Percentiles rank a stretch among this genome's conserved stretches.
phyloP scores from a whole-genome alignment of 2,329 filamentous ascomycete species.

The Exutisphaerella laricina region DNA sequence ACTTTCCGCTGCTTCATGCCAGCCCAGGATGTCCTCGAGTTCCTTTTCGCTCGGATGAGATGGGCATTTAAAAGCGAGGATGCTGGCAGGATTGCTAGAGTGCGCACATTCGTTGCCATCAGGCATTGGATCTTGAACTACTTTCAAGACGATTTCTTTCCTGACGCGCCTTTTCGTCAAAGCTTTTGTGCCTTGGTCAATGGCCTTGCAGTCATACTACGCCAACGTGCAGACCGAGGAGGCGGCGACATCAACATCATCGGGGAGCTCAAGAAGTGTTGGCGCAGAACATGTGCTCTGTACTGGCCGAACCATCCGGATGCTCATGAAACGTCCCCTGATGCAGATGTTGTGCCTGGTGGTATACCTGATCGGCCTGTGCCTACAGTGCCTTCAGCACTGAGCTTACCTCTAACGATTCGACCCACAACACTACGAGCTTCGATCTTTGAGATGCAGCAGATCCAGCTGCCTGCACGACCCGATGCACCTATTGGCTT shows the following conservation, averaged over 20 bases:
- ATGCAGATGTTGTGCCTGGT: slow-evolving; percentile 67
- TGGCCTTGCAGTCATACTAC: slow-evolving; percentile 49
- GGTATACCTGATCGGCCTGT: slow-evolving; percentile 41
- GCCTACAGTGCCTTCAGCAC: slow-evolving; percentile 13
- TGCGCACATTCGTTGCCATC: slow-evolving; percentile 89
- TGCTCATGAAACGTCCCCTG: slow-evolving; percentile 49
- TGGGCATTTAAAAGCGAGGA: slow-evolving; percentile 81
- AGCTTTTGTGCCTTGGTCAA: slow-evolving; percentile 81
- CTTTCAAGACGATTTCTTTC: slow-evolving; percentile 87
- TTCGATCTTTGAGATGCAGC: slow-evolving; percentile 23
- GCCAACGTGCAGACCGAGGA: slow-evolving; percentile 47
- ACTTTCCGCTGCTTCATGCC: slow-evolving; percentile 87
- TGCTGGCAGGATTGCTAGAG: slow-evolving; percentile 80
- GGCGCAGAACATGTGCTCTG: slow-evolving; percentile 81
- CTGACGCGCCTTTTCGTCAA: slow-evolving; percentile 65
- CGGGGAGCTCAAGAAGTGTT: slow-evolving; percentile 92
- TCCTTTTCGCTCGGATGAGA: slow-evolving; percentile 75
- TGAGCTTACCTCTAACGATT: slow-evolving; percentile 22
- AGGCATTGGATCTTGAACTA: slow-evolving; percentile 98
- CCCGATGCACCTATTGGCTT: slow-evolving; percentile 9
- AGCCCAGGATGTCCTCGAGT: slow-evolving; percentile 67
- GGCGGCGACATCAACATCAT: slow-evolving; percentile 76
- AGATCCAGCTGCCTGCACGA: slow-evolving; percentile 18
- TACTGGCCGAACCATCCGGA: slow-evolving; percentile 74
- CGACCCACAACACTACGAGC: slow-evolving; percentile 18